Evolutionary conservation across 2,329 filamentous ascomycete species (phyloP).

Genomic region (Trichoderma endophyticum): DNA sequence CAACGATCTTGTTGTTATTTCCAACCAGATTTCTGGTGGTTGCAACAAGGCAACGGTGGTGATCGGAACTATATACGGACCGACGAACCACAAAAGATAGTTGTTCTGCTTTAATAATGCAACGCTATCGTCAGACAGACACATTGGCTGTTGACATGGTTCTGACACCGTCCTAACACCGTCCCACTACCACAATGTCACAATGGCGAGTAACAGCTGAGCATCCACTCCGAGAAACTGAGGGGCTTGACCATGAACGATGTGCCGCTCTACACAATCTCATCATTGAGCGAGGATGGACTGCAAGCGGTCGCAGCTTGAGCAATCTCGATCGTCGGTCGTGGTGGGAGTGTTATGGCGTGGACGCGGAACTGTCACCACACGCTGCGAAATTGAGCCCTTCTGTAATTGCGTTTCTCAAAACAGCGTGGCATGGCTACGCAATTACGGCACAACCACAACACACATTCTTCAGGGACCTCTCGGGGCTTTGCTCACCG

Average conservation of each 20-base stretch:
- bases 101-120: background rate
- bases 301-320: slow-evolving; percentile 8
- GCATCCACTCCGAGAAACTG: slow-evolving; percentile 3
- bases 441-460: background rate
- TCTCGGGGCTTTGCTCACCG: background rate
- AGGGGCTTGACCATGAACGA: slow-evolving; percentile 10
- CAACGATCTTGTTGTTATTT: background rate
- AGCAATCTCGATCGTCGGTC: background rate
- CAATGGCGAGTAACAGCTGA: slow-evolving; percentile 8
- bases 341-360: slow-evolving; percentile 13
- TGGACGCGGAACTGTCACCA: background rate
- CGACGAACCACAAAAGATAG: background rate
- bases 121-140: background rate
- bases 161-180: background rate
- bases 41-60: background rate
- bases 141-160: too few relatives aligned
- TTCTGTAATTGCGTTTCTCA: slow-evolving; percentile 4
- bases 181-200: background rate
- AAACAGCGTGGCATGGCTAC: slow-evolving; percentile 8
- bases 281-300: slow-evolving; percentile 13
- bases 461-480: slow-evolving; percentile 7
- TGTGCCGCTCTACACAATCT: slow-evolving; percentile 15
- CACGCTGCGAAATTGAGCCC: slow-evolving; percentile 1
- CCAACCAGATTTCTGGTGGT: background rate
- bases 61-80: background rate